Conservation (phyloP, 257 asterid genomes). For the Solanum sitiens region DNA sequence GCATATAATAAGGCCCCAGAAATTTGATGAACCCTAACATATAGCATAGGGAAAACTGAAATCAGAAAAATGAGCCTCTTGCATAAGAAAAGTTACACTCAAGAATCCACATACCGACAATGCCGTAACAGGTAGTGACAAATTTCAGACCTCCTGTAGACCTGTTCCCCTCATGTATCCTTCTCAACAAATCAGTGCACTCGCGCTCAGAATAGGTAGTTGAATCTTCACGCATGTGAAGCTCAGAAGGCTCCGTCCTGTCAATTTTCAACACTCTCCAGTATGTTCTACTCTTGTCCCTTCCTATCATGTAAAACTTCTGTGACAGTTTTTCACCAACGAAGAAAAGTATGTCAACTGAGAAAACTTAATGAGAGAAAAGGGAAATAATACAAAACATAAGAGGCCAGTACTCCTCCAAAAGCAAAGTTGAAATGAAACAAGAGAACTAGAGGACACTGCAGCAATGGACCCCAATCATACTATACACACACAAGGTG, state of each 20-base stretch:
- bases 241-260: constrained; percentile 76
- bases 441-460: neutral
- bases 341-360: neutral
- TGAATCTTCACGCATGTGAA: constrained; percentile 73
- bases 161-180: constrained; percentile 84
- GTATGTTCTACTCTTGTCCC: constrained; percentile 80
- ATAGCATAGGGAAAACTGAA: neutral
- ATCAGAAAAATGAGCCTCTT: neutral
- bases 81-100: neutral
- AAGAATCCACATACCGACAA: constrained; percentile 59
- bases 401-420: neutral
- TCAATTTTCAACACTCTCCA: constrained; percentile 90
- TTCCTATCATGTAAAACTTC: constrained; percentile 87
- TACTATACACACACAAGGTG: neutral
- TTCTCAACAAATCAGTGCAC: constrained; percentile 83
- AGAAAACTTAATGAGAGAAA: neutral
- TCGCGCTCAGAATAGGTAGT: constrained; percentile 68
- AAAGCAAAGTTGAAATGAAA: neutral
- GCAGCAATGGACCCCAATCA: neutral
- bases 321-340: constrained; percentile 27
- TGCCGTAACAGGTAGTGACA: constrained; percentile 93
- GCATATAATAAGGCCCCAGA: constrained; percentile 87
- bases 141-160: constrained; percentile 84
- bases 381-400: neutral
- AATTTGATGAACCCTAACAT: constrained; percentile 81